A percentile compares a stretch with the other conserved stretches of the same genome.
Conservation (phyloP, 2,329 filamentous ascomycete species). For the Ramularia endophylla region DNA sequence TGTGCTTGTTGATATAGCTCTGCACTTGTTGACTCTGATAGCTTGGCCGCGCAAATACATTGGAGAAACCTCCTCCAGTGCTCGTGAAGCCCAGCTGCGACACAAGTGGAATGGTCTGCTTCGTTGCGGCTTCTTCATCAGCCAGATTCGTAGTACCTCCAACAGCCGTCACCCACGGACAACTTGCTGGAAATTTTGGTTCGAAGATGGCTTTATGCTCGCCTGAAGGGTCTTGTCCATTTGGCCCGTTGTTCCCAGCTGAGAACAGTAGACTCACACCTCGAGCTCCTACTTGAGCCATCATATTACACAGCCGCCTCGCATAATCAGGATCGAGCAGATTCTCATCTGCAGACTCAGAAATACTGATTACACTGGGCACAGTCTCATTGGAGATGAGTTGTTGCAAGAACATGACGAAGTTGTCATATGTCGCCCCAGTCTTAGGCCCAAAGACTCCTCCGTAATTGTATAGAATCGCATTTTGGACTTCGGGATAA, state of each 20-base stretch:
- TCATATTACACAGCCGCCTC: conserved; percentile 55
- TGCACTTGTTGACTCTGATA: conserved; percentile 38
- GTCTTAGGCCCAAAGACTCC: conserved; percentile 20
- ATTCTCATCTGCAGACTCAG: conserved; percentile 18
- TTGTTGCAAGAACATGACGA: conserved; percentile 21
- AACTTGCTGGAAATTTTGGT: conserved; percentile 42
- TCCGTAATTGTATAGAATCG: conserved; percentile 22
- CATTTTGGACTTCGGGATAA: conserved; percentile 18
- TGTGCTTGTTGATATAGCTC: conserved; percentile 35
- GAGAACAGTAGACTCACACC: conserved; percentile 58
- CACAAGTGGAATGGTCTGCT: conserved; percentile 13
- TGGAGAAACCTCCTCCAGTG: conserved; percentile 39
- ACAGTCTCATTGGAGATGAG: conserved; percentile 20
- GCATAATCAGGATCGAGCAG: conserved; percentile 44
- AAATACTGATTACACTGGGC: conserved; percentile 20
- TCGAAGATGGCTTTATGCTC: conserved; percentile 40
- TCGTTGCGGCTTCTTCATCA: conserved; percentile 19
- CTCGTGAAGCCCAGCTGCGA: conserved; percentile 13
- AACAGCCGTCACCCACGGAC: conserved; percentile 43
- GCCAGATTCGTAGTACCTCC: conserved; percentile 30
- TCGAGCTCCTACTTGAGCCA: conserved; percentile 58
- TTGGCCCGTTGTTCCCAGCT: conserved; percentile 52
- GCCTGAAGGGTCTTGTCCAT: conserved; percentile 23
- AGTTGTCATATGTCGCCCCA: conserved; percentile 18
- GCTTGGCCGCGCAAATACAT: conserved; percentile 36